A percentile compares a stretch with the other conserved stretches of the same genome.
Conservation (phyloP, 257 asterid species). For the Verbascum thapsus region DNA sequence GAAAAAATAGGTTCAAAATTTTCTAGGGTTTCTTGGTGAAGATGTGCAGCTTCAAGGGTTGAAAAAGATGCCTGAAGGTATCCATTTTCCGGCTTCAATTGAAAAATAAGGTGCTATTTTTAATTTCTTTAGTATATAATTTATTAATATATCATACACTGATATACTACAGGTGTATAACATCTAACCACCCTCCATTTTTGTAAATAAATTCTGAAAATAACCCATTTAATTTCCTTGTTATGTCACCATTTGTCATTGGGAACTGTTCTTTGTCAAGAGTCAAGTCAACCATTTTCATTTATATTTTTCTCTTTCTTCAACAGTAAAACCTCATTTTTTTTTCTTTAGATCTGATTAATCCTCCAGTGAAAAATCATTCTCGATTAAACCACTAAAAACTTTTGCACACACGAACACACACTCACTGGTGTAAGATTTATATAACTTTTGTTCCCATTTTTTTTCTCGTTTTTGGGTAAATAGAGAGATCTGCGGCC, state of each 20-base stretch:
- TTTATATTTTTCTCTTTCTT: background rate
- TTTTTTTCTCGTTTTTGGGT: background rate
- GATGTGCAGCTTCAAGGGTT: constrained; percentile 23
- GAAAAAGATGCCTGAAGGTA: background rate
- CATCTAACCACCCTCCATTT: constrained; percentile 6
- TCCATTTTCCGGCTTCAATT: constrained; percentile 12
- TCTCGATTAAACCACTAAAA: background rate
- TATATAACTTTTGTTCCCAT: no score
- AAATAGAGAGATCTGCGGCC: constrained; percentile 18
- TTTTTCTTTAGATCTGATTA: constrained; percentile 2
- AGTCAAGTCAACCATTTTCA: constrained; percentile 27
- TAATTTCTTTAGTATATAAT: no score
- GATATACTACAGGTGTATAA: constrained; percentile 9
- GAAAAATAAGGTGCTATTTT: constrained; percentile 23
- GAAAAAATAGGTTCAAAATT: background rate
- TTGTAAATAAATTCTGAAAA: constrained; percentile 8
- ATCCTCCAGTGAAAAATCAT: constrained; percentile 1
- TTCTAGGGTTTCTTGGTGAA: constrained; percentile 31
- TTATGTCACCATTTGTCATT: constrained; percentile 6
- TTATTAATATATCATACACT: no score
- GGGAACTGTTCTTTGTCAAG: constrained; percentile 11
- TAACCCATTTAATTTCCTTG: constrained; percentile 27
- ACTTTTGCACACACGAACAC: constrained; percentile 11
- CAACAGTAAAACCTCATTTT: background rate
- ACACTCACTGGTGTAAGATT: background rate